phyloP scores from a whole-genome alignment of 257 asterid genomes.

The Oldenlandia corymbosa region DNA sequence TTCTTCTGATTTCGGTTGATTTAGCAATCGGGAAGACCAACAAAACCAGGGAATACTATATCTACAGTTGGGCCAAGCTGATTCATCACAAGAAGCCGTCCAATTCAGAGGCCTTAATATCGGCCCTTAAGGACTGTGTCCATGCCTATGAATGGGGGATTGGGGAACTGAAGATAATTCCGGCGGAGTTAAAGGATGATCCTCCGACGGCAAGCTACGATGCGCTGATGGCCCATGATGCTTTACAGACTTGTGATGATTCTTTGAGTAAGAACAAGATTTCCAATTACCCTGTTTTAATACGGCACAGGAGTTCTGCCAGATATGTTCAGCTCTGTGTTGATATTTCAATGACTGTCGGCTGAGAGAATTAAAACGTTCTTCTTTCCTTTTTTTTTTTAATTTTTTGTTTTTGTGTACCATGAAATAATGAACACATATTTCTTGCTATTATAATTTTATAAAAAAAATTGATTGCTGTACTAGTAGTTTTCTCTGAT shows the following conservation, averaged over 20 bases:
- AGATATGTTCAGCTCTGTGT: conserved; percentile 5
- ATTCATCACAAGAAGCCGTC: not conserved
- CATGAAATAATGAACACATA: no score
- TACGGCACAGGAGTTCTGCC: not conserved
- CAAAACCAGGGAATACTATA: not conserved
- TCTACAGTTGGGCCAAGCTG: not conserved
- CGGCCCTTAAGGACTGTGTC: conserved; percentile 7
- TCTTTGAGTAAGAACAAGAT: conserved; percentile 7
- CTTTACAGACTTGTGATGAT: not conserved
- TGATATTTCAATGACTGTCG: not conserved
- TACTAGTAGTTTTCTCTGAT: no score
- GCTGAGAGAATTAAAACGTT: no score
- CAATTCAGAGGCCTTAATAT: not conserved
- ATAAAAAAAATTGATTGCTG: no score
- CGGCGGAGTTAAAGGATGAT: conserved; percentile 5
- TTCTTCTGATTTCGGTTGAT: conserved; percentile 7
- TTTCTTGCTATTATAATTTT: no score
- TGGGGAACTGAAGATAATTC: not conserved
- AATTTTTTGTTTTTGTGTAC: no score
- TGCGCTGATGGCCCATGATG: conserved; percentile 6
- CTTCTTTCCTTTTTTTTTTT: no score
- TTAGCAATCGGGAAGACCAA: not conserved
- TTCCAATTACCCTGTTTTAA: not conserved
- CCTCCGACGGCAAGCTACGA: conserved; percentile 3
- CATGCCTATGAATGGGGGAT: not conserved